Conservation (phyloP, 768 basidiomycete genomes). For the Suillus weaverae region DNA sequence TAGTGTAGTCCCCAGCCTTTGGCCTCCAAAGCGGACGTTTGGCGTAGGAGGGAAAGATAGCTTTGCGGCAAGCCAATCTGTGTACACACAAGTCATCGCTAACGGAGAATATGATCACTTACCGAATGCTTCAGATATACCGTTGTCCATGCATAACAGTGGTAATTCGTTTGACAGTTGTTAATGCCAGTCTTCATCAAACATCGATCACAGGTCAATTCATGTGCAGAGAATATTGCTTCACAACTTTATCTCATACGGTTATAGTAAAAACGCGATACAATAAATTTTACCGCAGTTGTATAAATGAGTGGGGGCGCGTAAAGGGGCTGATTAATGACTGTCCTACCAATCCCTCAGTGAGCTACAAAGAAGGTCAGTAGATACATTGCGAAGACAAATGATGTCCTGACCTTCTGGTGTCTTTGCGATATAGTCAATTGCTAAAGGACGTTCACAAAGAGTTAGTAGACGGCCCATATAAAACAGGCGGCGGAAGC, state of each 20-base stretch:
- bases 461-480: neutral
- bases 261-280: neutral
- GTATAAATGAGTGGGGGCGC: neutral
- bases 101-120: neutral
- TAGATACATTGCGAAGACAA: constrained; percentile 13
- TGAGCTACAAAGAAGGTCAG: constrained; percentile 41
- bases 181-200: neutral
- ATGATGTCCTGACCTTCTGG: constrained; percentile 64
- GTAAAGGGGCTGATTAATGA: neutral
- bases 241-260: neutral
- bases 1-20: neutral
- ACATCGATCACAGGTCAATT: neutral
- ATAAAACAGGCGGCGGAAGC: constrained; percentile 19
- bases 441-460: constrained; percentile 51
- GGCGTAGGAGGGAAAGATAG: neutral
- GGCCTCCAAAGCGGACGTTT: neutral
- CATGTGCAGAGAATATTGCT: neutral
- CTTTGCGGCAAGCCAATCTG: neutral
- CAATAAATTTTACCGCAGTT: neutral
- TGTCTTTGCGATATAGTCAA: constrained; percentile 93
- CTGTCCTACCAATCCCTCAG: constrained; percentile 31
- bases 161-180: neutral
- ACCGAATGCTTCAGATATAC: neutral
- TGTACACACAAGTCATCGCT: neutral
- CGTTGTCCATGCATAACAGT: neutral